phyloP scores from a whole-genome alignment of 371 early-diverging fungal genomes.

The Mortierella sp. region DNA sequence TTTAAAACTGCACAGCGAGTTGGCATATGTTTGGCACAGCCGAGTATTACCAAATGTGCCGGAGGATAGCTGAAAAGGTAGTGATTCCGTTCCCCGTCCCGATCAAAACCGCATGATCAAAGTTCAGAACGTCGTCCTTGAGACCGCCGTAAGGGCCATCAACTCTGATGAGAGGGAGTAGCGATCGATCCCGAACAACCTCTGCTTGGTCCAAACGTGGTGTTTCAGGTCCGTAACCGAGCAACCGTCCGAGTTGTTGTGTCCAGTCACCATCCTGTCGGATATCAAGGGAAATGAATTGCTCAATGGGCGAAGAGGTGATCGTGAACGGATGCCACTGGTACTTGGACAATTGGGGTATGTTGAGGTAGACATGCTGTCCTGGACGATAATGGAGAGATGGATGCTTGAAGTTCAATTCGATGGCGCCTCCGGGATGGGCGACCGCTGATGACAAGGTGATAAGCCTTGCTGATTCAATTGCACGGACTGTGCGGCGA shows the following conservation, averaged over 20 bases:
- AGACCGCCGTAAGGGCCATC: constrained; percentile 92
- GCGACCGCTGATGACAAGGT: constrained; percentile 67
- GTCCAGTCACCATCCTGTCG: constrained; percentile 88
- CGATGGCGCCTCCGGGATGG: constrained; percentile 77
- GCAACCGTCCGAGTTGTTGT: constrained; percentile 61
- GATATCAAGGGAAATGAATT: constrained; percentile 79
- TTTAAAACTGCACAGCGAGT: constrained; percentile 47
- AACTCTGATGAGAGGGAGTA: constrained; percentile 70
- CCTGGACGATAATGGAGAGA: constrained; percentile 72
- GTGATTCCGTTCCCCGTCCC: constrained; percentile 90
- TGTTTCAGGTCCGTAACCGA: constrained; percentile 43
- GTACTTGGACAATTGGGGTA: constrained; percentile 67
- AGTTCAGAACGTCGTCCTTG: constrained; percentile 84
- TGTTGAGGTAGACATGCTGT: constrained; percentile 78
- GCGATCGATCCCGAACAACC: constrained; percentile 24
- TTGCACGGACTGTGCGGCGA: constrained; percentile 68
- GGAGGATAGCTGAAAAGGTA: constrained; percentile 80
- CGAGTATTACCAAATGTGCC: constrained; percentile 68
- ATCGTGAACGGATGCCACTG: constrained; percentile 94
- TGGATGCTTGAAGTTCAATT: constrained; percentile 72
- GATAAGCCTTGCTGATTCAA: constrained; percentile 59
- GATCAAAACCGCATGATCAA: constrained; percentile 79
- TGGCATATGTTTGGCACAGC: neutral
- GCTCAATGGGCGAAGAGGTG: constrained; percentile 86
- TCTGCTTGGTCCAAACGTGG: constrained; percentile 31